phyloP scores from a whole-genome alignment of 2,329 filamentous ascomycete genomes.

The Blastomyces silverae region DNA sequence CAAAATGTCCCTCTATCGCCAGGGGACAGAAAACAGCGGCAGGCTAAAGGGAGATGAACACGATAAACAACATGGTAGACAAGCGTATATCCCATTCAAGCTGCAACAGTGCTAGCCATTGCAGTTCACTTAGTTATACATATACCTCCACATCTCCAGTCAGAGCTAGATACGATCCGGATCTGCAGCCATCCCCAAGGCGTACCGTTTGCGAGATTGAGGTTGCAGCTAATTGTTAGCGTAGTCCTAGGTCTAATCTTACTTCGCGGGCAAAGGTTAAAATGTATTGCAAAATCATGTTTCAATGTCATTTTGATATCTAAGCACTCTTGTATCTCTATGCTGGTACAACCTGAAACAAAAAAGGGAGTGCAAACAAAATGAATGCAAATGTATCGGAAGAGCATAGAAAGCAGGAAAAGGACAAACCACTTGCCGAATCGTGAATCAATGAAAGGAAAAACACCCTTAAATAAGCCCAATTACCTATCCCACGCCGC shows the following conservation, averaged over 20 bases:
- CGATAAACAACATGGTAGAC: neutral
- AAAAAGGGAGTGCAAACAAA: neutral
- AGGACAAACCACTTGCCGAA: neutral
- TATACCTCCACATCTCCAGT: neutral
- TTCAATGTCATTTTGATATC: neutral
- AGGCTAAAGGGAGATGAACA: neutral
- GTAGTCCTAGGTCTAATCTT: too few relatives aligned
- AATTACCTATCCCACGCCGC: neutral
- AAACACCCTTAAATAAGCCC: neutral
- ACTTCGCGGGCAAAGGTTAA: too few relatives aligned
- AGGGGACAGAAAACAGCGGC: neutral
- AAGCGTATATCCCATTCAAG: neutral
- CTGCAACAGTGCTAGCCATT: neutral
- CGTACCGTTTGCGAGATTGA: neutral
- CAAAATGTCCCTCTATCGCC: neutral
- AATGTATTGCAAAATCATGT: neutral
- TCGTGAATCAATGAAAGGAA: neutral
- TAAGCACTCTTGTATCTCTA: neutral
- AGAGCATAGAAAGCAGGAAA: neutral
- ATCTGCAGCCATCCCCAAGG: conserved; percentile 5
- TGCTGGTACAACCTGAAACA: neutral
- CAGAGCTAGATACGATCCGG: conserved; percentile 10
- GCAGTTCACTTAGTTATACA: neutral
- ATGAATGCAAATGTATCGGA: neutral
- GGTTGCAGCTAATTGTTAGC: too few relatives aligned